These are phyloP conservation scores for Lichtheimia hyalospora DNA, from an alignment of 371 early-diverging fungal genomes.

Conservation along the genomic window DNA sequence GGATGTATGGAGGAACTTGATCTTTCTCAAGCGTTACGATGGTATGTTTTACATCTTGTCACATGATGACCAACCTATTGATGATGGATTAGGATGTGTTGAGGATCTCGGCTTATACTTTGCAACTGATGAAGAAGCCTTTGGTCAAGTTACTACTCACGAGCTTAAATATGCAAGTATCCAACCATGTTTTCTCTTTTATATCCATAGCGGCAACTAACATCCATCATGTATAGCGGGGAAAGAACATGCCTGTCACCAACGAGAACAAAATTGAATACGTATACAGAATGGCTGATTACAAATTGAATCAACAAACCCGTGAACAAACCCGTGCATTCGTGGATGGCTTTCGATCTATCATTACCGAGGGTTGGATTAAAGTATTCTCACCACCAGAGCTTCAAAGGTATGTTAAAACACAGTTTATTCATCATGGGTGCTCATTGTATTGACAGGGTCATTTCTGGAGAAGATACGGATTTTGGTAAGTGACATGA, in stretches of 20 bases:
- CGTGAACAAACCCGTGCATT: conserved; percentile 83
- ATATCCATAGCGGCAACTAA: background rate
- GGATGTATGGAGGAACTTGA: conserved; percentile 77
- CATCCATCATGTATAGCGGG: conserved; percentile 48
- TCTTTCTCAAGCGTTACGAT: conserved; percentile 78
- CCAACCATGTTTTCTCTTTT: conserved; percentile 4
- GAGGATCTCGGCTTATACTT: conserved; percentile 71
- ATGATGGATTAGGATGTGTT: conserved; percentile 45
- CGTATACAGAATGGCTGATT: conserved; percentile 79
- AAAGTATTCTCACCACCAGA: conserved; percentile 79
- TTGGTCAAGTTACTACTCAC: conserved; percentile 46
- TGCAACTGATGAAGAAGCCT: conserved; percentile 61
- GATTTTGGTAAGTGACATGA: conserved; percentile 51
- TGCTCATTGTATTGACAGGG: conserved; percentile 31
- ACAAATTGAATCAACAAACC: conserved; percentile 72
- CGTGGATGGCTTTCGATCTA: conserved; percentile 66
- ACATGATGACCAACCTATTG: conserved; percentile 35
- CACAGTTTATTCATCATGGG: background rate
- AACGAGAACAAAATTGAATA: conserved; percentile 79
- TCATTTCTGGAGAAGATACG: conserved; percentile 78
- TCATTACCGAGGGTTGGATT: conserved; percentile 69
- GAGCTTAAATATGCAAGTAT: conserved; percentile 49
- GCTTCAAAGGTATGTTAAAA: conserved; percentile 54
- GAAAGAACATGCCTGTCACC: conserved; percentile 70
- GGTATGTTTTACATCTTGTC: conserved; percentile 49